Base-by-base conservation (phyloP, 371 early-diverging fungal species). In the Saksenaea vasiformis region DNA sequence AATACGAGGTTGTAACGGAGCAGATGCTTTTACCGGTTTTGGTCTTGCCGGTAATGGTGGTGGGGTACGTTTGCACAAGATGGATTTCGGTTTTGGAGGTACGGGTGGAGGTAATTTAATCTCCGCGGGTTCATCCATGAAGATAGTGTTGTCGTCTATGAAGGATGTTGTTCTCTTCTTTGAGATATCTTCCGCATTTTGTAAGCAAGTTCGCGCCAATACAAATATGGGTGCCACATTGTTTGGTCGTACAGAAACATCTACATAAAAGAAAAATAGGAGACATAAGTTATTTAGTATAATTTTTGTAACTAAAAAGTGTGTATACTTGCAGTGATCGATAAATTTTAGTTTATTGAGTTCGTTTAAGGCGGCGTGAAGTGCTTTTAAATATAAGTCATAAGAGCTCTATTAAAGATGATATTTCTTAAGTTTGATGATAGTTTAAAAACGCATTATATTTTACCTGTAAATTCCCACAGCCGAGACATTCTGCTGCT, bases 41-140 rank as follows among this genome's bases (percentile, higher is more conserved):
- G 74, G 79, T 53, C 69, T 66, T 13, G 66, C 58, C 10, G 79
- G 79, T 56, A 74, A 53, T 13, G 72, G 79, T n/a, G 79, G 76
- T 19, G 74, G 72, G 41, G 53, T 31, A 58, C 38, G 34, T 60
- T 60, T 65, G 13, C 54, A 35, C 24, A 5, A 27, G 27, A 39
- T 27, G 27, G 63, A 31, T 24, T 61, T 66, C 4, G 76, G 76
- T 60, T 76, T 76, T 24, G 73, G 73, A 38, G 76, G 76, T 0
- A 76, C 56, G 5, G 73, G 68, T 11, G 76, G 76, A 17, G 69
- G 67, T 38, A 56, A 37, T 36, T 65, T 58, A n/a, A 34, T 44
- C 9, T 35, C 51, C 0, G 51, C 10, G 38, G 54, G 47, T 10
- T 47, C 51, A 15, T 55, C 62, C 26, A 47, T 38, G 1, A 41